Conservation (phyloP, 306 rosid species). For the Glycine soja region DNA sequence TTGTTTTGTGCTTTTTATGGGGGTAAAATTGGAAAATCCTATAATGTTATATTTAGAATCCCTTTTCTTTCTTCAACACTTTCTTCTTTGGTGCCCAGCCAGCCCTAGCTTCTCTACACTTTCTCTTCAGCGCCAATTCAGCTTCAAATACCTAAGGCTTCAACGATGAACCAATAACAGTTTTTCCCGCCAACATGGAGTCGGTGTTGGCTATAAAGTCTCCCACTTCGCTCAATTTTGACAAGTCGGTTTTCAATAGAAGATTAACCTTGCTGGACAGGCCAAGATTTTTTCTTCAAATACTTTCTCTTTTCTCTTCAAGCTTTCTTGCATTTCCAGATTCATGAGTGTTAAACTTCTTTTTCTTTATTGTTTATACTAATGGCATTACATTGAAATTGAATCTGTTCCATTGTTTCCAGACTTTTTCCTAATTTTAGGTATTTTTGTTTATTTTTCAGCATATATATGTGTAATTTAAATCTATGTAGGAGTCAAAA, state of each 20-base stretch:
- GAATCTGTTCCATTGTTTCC: neutral
- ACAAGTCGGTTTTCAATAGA: neutral
- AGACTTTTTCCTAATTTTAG: neutral
- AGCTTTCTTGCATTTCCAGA: neutral
- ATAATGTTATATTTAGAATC: neutral
- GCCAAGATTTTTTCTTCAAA: neutral
- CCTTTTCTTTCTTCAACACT: neutral
- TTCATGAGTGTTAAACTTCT: neutral
- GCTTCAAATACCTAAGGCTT: neutral
- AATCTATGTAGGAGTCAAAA: neutral
- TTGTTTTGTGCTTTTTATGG: neutral
- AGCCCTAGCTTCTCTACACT: neutral
- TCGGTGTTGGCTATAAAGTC: neutral
- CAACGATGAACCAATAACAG: neutral
- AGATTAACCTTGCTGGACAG: neutral
- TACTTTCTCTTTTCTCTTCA: neutral
- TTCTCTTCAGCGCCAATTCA: neutral
- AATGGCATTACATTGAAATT: neutral
- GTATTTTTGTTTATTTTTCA: neutral
- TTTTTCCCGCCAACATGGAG: neutral
- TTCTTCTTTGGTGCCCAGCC: neutral
- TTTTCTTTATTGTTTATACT: neutral
- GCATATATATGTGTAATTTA: neutral
- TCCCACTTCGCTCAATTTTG: neutral
- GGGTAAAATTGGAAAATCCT: neutral